Base-by-base conservation (phyloP, 1,284 basidiomycete species). In the Irpex rosettiformis region DNA sequence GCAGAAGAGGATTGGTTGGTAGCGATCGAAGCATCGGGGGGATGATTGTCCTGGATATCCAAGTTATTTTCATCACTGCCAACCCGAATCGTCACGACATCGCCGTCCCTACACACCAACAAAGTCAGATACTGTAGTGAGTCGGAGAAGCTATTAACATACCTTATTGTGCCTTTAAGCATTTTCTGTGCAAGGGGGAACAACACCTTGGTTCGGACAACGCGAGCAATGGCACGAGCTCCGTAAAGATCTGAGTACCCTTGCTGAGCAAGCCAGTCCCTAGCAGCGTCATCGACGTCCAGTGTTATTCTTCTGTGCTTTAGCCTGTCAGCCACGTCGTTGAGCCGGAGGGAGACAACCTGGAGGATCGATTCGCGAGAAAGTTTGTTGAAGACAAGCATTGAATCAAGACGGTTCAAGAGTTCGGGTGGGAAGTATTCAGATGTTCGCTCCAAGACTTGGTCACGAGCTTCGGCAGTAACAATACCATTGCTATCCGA, bases 401-500 rank as follows among this genome's bases (percentile, higher is more conserved):
- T 89, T 10, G 92, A 88, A 71, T 96, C 94, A 56, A 96, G 81
- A 10, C 94, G 87, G 71, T 96, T 96, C 58, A 95, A 80, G 1
- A 98, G 80, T 72, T 98, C 95, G 0, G 95, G 95, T 16, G 93
- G 88, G 80, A 96, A 96, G 72, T 88, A 86, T 60, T 85, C 83
- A 3, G 84, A 77, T 0, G 93, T 91, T 29, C 89, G 81, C 58
- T 84, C 81, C 22, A 96, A 75, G n/a, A 98, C 93, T 61, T 85
- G 79, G 3, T 80, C 70, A 55, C 81, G 83, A 11, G 93, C 88
- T 53, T 78, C 75, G 1, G 78, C 69, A 0, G 85, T 90, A 18
- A 96, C 82, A 1, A 82, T 70, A 1, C 94, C 94, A 47, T 88
- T 78, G 4, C 70, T 71, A 55, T 85, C 81, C 29, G 83, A 88